Evolutionary conservation across 106 monocot genomes (phyloP).

Genomic region (Vanilla planifolia): DNA sequence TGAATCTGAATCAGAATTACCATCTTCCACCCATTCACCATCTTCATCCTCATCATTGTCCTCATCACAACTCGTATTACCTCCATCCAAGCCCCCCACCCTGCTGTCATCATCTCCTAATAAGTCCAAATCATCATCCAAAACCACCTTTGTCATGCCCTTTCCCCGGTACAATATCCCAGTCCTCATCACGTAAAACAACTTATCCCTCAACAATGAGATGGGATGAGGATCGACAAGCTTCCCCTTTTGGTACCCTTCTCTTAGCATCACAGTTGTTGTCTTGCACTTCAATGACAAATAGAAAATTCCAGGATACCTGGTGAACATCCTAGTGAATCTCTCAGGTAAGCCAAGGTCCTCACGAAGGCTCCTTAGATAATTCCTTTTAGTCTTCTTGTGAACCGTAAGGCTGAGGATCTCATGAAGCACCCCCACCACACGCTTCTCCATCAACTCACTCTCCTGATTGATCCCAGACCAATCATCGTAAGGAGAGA

Average conservation of each 20-base stretch:
- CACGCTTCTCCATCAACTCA: conserved; percentile 88
- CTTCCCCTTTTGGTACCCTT: conserved; percentile 81
- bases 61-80: conserved; percentile 19
- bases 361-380: conserved; percentile 64
- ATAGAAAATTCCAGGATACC: conserved; percentile 94
- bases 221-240: conserved; percentile 72
- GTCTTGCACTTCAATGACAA: conserved; percentile 96
- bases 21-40: conserved; percentile 40
- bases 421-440: conserved; percentile 83
- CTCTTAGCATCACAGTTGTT: conserved; percentile 79
- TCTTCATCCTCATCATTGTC: conserved; percentile 23
- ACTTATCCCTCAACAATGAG: conserved; percentile 62
- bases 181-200: conserved; percentile 80
- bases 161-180: conserved; percentile 72
- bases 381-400: conserved; percentile 86
- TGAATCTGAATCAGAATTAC: conserved; percentile 20
- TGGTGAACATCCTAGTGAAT: conserved; percentile 85
- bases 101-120: conserved; percentile 3
- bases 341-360: conserved; percentile 69
- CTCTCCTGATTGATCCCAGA: conserved; percentile 71
- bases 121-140: conserved; percentile 25
- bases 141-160: conserved; percentile 39
- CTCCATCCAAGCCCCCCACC: conserved; percentile 7
- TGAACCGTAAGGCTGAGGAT: conserved; percentile 77
- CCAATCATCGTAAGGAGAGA: conserved; percentile 84